Evolutionary conservation across 306 rosid species (phyloP).

Genomic region (Rubus idaeus): DNA sequence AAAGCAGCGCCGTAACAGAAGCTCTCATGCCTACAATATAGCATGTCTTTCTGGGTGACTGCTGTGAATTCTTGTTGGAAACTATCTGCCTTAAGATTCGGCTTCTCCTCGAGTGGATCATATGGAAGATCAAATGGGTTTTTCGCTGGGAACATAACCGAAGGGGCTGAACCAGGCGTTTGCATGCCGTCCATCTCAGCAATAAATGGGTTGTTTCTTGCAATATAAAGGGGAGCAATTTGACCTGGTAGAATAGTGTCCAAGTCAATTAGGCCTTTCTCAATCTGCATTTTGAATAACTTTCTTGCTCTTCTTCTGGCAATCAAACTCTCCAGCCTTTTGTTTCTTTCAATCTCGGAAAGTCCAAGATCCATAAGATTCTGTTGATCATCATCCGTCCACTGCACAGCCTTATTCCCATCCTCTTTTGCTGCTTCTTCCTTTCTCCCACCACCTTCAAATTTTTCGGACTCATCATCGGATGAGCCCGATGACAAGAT

Average conservation of each 20-base stretch:
- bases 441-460: conserved; percentile 40
- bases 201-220: conserved; percentile 26
- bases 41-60: conserved; percentile 42
- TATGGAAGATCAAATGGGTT: conserved; percentile 79
- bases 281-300: conserved; percentile 33
- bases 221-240: conserved; percentile 45
- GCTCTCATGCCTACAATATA: conserved; percentile 68
- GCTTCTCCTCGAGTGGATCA: conserved; percentile 71
- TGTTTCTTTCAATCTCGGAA: conserved; percentile 83
- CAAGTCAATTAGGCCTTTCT: conserved; percentile 32
- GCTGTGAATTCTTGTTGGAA: conserved; percentile 55
- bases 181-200: conserved; percentile 39
- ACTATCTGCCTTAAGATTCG: conserved; percentile 53
- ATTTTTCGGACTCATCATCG: conserved; percentile 17
- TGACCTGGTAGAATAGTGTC: conserved; percentile 28
- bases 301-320: conserved; percentile 69
- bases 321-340: conserved; percentile 69
- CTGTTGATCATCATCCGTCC: conserved; percentile 83
- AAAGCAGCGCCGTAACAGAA: conserved; percentile 45
- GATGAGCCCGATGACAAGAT: conserved; percentile 11
- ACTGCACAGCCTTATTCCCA: conserved; percentile 58
- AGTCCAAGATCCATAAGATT: conserved; percentile 73
- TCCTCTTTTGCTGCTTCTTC: conserved; percentile 40
- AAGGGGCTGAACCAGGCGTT: conserved; percentile 84
- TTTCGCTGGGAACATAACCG: conserved; percentile 40